Conservation (phyloP, 352 stramenopile genomes). For the Phytophthora ramorum region DNA sequence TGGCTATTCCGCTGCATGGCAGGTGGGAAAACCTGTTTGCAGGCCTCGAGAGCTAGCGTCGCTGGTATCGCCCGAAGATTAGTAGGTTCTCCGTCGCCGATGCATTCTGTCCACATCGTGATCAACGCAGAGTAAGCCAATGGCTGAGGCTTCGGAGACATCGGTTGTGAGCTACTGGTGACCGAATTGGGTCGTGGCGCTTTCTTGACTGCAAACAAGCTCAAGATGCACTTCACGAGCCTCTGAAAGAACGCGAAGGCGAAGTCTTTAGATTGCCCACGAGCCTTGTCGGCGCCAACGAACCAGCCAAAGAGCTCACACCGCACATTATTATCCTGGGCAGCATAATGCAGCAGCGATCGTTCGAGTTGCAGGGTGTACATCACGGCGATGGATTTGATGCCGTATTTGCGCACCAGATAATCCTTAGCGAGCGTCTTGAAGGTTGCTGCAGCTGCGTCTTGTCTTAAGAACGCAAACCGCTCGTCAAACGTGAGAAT, state of each 20-base stretch:
- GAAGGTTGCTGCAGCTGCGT: conserved; percentile 43
- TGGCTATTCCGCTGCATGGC: conserved; percentile 45
- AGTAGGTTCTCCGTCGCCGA: conserved; percentile 64
- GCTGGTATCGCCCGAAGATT: conserved; percentile 26
- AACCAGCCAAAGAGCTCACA: conserved; percentile 79
- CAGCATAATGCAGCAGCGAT: conserved; percentile 63
- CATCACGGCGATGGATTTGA: conserved; percentile 78
- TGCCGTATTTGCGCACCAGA: conserved; percentile 72
- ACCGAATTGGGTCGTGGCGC: conserved; percentile 18
- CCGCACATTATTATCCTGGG: conserved; percentile 53
- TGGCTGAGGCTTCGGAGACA: conserved; percentile 14
- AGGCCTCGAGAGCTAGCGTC: conserved; percentile 49
- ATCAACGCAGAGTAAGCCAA: conserved; percentile 56
- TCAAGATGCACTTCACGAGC: conserved; percentile 54
- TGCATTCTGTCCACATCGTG: conserved; percentile 62
- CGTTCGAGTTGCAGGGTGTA: conserved; percentile 73
- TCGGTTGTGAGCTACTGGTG: background rate
- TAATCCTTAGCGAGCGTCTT: conserved; percentile 69
- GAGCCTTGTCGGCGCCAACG: conserved; percentile 58
- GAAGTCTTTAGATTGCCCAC: conserved; percentile 52
- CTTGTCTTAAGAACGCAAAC: conserved; percentile 42
- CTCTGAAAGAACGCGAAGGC: conserved; percentile 70
- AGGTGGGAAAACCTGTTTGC: conserved; percentile 47
- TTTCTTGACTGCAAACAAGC: conserved; percentile 46
- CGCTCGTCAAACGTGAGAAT: conserved; percentile 40